Conservation (phyloP, 495 filamentous ascomycete species). For the Aspergillus coremiiformis region DNA sequence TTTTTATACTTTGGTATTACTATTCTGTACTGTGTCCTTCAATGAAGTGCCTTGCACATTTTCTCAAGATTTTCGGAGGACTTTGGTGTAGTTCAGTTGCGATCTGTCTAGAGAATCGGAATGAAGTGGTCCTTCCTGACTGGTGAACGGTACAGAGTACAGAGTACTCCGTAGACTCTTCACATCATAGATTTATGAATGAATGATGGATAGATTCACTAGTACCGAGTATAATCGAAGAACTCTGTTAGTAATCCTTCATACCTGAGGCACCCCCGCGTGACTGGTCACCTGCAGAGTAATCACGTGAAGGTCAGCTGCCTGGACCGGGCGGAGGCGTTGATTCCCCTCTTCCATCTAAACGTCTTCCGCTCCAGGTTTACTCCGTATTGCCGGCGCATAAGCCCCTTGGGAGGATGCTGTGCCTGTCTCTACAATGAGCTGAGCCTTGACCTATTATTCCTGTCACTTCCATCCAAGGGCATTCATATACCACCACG, state of each 20-base stretch:
- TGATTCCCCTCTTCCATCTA: conserved; percentile 5
- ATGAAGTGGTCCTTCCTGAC: background rate
- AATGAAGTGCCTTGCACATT: background rate
- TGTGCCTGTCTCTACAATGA: conserved; percentile 28
- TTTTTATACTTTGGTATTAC: too few species aligned
- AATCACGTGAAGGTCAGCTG: conserved; percentile 12
- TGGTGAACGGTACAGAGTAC: too few species aligned
- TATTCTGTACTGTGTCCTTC: background rate
- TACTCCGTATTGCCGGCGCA: conserved; percentile 4
- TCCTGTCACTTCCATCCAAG: conserved; percentile 6
- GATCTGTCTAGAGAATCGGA: background rate
- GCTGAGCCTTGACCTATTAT: conserved; percentile 10
- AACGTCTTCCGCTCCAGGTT: conserved; percentile 16
- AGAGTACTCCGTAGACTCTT: too few species aligned
- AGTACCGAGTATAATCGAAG: too few species aligned
- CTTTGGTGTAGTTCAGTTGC: background rate
- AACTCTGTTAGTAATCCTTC: too few species aligned
- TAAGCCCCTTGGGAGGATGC: conserved; percentile 16
- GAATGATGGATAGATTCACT: too few species aligned
- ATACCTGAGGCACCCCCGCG: too few species aligned
- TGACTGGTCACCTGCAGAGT: background rate
- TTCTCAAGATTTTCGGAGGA: background rate
- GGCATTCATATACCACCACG: conserved; percentile 20
- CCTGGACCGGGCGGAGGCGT: background rate
- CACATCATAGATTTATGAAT: too few species aligned